These are phyloP conservation scores for Phylloporus sp. DNA, from an alignment of 768 basidiomycete species.

Conservation along the genomic window DNA sequence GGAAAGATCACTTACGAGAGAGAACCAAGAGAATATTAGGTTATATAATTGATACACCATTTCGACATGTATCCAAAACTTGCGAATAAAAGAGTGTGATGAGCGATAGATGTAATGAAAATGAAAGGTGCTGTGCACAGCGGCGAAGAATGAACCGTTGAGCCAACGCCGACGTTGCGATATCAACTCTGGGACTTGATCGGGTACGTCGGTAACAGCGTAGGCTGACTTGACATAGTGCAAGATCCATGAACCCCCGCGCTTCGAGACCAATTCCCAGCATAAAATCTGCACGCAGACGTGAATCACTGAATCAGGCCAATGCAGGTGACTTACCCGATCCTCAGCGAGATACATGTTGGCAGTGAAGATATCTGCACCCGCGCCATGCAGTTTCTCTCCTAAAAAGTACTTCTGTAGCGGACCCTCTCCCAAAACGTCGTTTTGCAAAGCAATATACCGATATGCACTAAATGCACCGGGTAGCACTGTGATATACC, in stretches of 20 bases:
- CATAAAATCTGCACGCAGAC: slow-evolving; percentile 69
- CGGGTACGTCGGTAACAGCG: slow-evolving; percentile 90
- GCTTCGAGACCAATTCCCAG: slow-evolving; percentile 97
- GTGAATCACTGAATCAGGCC: slow-evolving; percentile 1
- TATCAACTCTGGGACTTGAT: slow-evolving; percentile 92
- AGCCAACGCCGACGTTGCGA: slow-evolving; percentile 95
- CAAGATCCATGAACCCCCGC: slow-evolving; percentile 83
- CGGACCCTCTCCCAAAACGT: slow-evolving; percentile 76
- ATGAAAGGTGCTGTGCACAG: slow-evolving; percentile 86
- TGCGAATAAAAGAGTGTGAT: slow-evolving; percentile 74
- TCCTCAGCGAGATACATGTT: slow-evolving; percentile 97
- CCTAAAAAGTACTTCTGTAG: slow-evolving; percentile 96
- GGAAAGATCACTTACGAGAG: slow-evolving; percentile 48
- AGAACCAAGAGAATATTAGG: slow-evolving; percentile 90
- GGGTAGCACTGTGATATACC: slow-evolving; percentile 92
- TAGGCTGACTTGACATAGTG: slow-evolving; percentile 97
- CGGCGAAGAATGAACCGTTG: slow-evolving; percentile 98
- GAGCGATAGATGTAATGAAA: slow-evolving; percentile 96
- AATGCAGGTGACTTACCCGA: slow-evolving; percentile 42
- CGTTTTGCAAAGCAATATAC: slow-evolving; percentile 90
- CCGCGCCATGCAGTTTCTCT: slow-evolving; percentile 89
- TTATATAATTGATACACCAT: slow-evolving; percentile 89
- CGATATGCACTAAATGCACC: slow-evolving; percentile 91
- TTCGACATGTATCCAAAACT: slow-evolving; percentile 94
- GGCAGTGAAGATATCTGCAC: slow-evolving; percentile 88